Conservation (phyloP, 768 basidiomycete species). For the Trametes maxima region DNA sequence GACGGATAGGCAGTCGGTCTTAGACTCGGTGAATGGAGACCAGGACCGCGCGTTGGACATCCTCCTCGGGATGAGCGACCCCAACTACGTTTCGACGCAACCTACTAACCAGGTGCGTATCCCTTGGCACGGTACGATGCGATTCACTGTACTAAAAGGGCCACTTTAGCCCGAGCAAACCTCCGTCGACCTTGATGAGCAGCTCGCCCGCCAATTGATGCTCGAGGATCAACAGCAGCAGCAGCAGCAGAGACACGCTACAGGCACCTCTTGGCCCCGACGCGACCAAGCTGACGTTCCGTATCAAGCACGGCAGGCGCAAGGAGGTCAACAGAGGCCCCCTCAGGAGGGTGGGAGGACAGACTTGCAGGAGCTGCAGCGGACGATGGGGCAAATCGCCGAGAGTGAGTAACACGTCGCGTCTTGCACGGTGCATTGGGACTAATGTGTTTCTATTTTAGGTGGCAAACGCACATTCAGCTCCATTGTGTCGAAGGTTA, state of each 20-base stretch:
- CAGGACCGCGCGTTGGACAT: conserved; percentile 77
- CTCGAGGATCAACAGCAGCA: conserved; percentile 50
- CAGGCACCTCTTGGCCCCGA: conserved; percentile 27
- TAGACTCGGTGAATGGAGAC: conserved; percentile 70
- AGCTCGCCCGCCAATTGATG: conserved; percentile 71
- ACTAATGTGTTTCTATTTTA: conserved; percentile 4
- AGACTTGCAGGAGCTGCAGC: conserved; percentile 65
- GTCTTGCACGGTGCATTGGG: too few species aligned
- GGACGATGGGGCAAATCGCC: conserved; percentile 75
- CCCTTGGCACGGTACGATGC: neutral
- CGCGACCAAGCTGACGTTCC: conserved; percentile 23
- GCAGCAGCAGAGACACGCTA: conserved; percentile 18
- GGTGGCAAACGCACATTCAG: conserved; percentile 78
- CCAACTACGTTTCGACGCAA: conserved; percentile 56
- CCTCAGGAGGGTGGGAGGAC: conserved; percentile 12
- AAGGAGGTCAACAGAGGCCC: conserved; percentile 3
- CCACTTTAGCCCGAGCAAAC: conserved; percentile 3
- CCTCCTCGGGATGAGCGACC: conserved; percentile 86
- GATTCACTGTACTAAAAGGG: conserved; percentile 1
- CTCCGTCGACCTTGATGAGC: conserved; percentile 70
- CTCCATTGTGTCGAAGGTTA: conserved; percentile 72
- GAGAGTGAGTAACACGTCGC: conserved; percentile 59
- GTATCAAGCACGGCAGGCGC: conserved; percentile 21
- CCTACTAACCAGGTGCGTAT: conserved; percentile 32
- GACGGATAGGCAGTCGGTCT: conserved; percentile 57